Percentiles rank a stretch among this genome's conserved stretches.
Evolutionary conservation across 2,329 filamentous ascomycete species (phyloP).

Genomic region (Monilinia vaccinii-corymbosi): DNA sequence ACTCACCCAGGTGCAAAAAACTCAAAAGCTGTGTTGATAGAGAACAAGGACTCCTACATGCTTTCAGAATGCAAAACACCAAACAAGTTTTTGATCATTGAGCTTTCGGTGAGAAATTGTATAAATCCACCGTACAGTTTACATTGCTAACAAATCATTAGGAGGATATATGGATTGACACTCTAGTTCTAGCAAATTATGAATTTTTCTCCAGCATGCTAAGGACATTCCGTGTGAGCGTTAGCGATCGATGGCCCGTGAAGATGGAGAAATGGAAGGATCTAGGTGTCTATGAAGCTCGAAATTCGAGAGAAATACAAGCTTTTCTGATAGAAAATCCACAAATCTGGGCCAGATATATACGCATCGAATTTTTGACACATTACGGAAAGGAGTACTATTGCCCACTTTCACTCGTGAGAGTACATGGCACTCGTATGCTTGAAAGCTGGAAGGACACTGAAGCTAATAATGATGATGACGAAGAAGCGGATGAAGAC

Average conservation of each 20-base stretch:
- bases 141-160: conserved; percentile 17
- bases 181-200: conserved; percentile 93
- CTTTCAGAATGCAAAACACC: conserved; percentile 77
- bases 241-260: conserved; percentile 89
- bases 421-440: conserved; percentile 88
- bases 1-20: conserved; percentile 81
- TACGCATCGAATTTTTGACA: conserved; percentile 82
- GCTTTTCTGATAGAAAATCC: conserved; percentile 91
- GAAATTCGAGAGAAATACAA: conserved; percentile 89
- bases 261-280: conserved; percentile 89
- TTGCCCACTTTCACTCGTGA: conserved; percentile 81
- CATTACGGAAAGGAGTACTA: conserved; percentile 97
- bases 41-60: conserved; percentile 99
- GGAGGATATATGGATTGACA: conserved; percentile 71
- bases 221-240: conserved; percentile 79
- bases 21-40: conserved; percentile 77
- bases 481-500: conserved; percentile 26
- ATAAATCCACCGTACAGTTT: conserved; percentile 34
- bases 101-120: conserved; percentile 65
- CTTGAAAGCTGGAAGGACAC: conserved; percentile 88
- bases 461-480: conserved; percentile 58
- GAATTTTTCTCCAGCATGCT: conserved; percentile 99
- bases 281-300: conserved; percentile 79
- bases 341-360: conserved; percentile 88
- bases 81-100: conserved; percentile 91